phyloP scores from a whole-genome alignment of 495 filamentous ascomycete genomes.

The Aspergillus campestris region DNA sequence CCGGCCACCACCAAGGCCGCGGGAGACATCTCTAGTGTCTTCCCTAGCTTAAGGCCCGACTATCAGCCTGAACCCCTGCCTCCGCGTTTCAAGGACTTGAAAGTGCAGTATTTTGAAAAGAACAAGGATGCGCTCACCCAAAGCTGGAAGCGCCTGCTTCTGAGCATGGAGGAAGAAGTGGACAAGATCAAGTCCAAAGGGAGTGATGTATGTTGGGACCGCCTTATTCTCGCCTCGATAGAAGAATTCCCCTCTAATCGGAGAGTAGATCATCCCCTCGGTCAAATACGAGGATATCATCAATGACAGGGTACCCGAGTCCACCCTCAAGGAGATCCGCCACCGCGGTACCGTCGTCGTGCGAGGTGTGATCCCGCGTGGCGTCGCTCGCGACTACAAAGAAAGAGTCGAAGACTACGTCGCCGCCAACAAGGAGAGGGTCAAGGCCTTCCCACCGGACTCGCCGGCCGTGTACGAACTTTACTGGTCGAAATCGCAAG shows the following conservation, averaged over 20 bases:
- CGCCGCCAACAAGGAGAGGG: constrained; percentile 40
- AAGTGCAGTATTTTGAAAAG: constrained; percentile 51
- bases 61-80: constrained; percentile 55
- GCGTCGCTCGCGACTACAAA: constrained; percentile 45
- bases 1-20: constrained; percentile 35
- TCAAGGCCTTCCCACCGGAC: constrained; percentile 46
- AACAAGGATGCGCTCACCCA: constrained; percentile 51
- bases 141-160: constrained; percentile 65
- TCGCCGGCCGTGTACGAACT: constrained; percentile 78
- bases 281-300: constrained; percentile 49
- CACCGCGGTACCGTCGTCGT: constrained; percentile 58
- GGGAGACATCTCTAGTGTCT: constrained; percentile 79
- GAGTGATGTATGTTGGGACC: constrained; percentile 34
- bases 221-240: background rate
- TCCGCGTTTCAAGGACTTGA: constrained; percentile 68
- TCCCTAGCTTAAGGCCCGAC: constrained; percentile 67
- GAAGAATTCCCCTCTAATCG: constrained; percentile 4
- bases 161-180: constrained; percentile 43
- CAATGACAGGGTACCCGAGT: constrained; percentile 33
- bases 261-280: constrained; percentile 46
- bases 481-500: constrained; percentile 77
- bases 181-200: constrained; percentile 39
- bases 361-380: constrained; percentile 51
- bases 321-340: constrained; percentile 43
- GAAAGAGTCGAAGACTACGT: constrained; percentile 50